Evolutionary conservation across 768 basidiomycete genomes (phyloP).

Genomic region (Suillus discolor): DNA sequence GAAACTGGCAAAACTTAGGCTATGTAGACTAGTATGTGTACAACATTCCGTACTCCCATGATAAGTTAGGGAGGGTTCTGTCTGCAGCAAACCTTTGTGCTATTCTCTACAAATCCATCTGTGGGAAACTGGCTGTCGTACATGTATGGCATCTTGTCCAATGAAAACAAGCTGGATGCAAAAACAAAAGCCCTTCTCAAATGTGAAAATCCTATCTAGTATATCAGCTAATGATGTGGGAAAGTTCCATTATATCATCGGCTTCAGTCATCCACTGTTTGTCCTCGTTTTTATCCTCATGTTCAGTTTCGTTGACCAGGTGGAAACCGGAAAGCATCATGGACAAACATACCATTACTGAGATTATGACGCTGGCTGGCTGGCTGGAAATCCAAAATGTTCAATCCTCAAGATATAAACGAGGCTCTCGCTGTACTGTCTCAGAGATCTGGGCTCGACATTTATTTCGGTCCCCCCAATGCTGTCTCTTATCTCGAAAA

Average conservation of each 20-base stretch:
- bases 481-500: slow-evolving; percentile 9
- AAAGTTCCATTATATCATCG: background rate
- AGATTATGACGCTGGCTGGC: background rate
- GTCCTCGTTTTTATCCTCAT: background rate
- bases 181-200: too few species aligned
- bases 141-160: too few species aligned
- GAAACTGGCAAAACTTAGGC: too few species aligned
- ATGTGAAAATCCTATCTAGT: too few species aligned
- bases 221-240: slow-evolving; percentile 7
- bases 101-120: too few species aligned
- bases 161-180: too few species aligned
- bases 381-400: background rate
- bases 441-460: slow-evolving; percentile 12
- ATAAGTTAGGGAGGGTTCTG: too few species aligned
- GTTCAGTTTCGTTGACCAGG: slow-evolving; percentile 3
- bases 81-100: too few species aligned
- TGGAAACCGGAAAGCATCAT: slow-evolving; percentile 6
- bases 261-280: slow-evolving; percentile 4
- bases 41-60: too few species aligned
- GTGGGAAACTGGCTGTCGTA: too few species aligned
- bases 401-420: background rate
- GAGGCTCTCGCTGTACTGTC: slow-evolving; percentile 11
- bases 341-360: background rate
- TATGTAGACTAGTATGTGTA: too few species aligned
- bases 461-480: slow-evolving; percentile 3